These are phyloP conservation scores for Neocucurbitaria cava DNA, from an alignment of 2,329 filamentous ascomycete species.

Conservation along the genomic window DNA sequence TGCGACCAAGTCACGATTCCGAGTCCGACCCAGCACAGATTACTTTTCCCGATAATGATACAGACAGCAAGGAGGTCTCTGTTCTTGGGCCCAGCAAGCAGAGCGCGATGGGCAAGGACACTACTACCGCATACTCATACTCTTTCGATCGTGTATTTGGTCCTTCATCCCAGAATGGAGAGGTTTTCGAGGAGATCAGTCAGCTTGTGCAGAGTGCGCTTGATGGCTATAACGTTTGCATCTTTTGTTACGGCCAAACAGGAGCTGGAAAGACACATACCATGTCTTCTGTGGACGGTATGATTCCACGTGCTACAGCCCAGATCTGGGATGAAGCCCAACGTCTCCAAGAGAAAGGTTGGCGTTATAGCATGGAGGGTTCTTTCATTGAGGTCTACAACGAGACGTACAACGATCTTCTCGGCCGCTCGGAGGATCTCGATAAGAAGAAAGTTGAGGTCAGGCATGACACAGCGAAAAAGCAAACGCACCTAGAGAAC, in stretches of 20 bases:
- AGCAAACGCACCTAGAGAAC: slow-evolving; percentile 82
- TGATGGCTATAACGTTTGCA: slow-evolving; percentile 98
- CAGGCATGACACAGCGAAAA: slow-evolving; percentile 80
- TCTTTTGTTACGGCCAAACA: slow-evolving; percentile 98
- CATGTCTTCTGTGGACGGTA: slow-evolving; percentile 94
- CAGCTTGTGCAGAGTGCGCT: slow-evolving; percentile 95
- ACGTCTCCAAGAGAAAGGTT: slow-evolving; percentile 85
- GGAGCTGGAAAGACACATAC: slow-evolving; percentile 96
- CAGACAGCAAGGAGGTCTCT: slow-evolving; percentile 86
- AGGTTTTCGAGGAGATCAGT: slow-evolving; percentile 95
- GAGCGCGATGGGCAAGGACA: slow-evolving; percentile 77
- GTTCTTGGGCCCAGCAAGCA: slow-evolving; percentile 84
- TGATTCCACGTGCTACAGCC: slow-evolving; percentile 91
- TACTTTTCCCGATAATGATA: slow-evolving; percentile 77
- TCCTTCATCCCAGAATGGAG: slow-evolving; percentile 76
- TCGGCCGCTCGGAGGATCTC: slow-evolving; percentile 73
- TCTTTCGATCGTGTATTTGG: slow-evolving; percentile 93
- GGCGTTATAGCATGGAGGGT: slow-evolving; percentile 93
- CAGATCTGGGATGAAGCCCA: slow-evolving; percentile 93
- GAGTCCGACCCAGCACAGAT: slow-evolving; percentile 74
- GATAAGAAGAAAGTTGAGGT: slow-evolving; percentile 88
- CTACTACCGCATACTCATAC: slow-evolving; percentile 82
- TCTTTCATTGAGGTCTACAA: slow-evolving; percentile 99
- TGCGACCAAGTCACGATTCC: slow-evolving; percentile 73
- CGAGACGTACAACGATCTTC: slow-evolving; percentile 90